These are phyloP conservation scores for Marchantia paleacea DNA, from an alignment of 225 moss, liverwort and hornwort genomes.

Conservation along the genomic window DNA sequence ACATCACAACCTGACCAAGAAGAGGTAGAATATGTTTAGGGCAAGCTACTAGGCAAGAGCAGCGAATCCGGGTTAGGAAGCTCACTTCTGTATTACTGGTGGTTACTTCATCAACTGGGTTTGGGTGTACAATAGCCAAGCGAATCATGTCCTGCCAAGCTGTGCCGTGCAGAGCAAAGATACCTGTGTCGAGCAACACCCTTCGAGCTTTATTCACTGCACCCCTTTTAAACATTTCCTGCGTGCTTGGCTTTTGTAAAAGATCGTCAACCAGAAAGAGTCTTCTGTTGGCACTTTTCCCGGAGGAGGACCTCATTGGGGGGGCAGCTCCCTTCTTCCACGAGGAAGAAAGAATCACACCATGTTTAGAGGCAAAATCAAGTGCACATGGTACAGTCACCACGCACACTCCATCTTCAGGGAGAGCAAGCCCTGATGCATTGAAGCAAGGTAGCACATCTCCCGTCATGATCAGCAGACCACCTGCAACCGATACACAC, in stretches of 20 bases:
- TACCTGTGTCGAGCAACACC: slow-evolving; percentile 64
- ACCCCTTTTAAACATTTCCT: slow-evolving; percentile 49
- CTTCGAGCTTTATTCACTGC: slow-evolving; percentile 51
- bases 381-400: slow-evolving; percentile 60
- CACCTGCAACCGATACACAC: slow-evolving; percentile 41
- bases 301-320: neutral
- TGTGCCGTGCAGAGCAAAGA: slow-evolving; percentile 52
- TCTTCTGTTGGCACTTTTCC: neutral
- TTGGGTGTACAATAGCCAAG: slow-evolving; percentile 51
- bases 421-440: slow-evolving; percentile 49
- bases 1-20: slow-evolving; percentile 3
- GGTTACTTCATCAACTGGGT: slow-evolving; percentile 56
- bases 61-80: neutral
- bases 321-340: slow-evolving; percentile 17
- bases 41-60: neutral
- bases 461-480: slow-evolving; percentile 79
- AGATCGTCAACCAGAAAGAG: slow-evolving; percentile 54
- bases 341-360: slow-evolving; percentile 56
- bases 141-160: slow-evolving; percentile 54
- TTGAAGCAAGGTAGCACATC: slow-evolving; percentile 79
- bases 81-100: slow-evolving; percentile 63
- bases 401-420: slow-evolving; percentile 62
- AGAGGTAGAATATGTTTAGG: neutral
- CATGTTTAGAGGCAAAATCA: slow-evolving; percentile 59
- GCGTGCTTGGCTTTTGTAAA: slow-evolving; percentile 59